Base-by-base conservation (phyloP, 352 stramenopile species). In the Phytophthora pseudosyringae region DNA sequence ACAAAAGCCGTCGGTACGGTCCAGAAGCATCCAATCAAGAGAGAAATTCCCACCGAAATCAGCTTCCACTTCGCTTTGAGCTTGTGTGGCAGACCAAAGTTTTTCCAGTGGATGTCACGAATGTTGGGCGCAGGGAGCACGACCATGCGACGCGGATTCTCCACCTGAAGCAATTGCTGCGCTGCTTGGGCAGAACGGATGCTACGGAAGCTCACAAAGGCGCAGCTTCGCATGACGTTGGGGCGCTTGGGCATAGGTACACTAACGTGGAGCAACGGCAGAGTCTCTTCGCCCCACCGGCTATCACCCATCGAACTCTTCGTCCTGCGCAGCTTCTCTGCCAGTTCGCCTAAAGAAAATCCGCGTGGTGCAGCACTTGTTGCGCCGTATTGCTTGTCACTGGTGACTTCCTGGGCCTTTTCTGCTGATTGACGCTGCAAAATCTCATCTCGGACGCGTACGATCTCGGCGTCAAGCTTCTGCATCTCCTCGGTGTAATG, bases 1-100 rank as follows among this genome's bases (percentile, higher is more conserved):
- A 91, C 83, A 39, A 94, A 91, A 29, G 83, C 84, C 15, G 83
- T 92, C 15, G 85, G 85, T 25, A 94, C 70, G 5, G 85, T 94
- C 85, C 85, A 94, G 40, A 94, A 94, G 35, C 78, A 83, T 18
- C 89, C 81, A 36, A 91, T 82, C 18, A 89, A 51, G 16, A 83
- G 61, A 31, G 85, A 89, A 25, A 77, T 56, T 10, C 71, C 66
- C 43, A 76, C 70, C 8, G 84, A 83, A 44, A 91, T 67, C 11
- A 91, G 55, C 29, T 76, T 81, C 76, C 81, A 90, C 54, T 82
- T 82, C n/a, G 65, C 71, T 71, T 88, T 82, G 31, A 86, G 57
- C 32, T 82, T 76, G 48, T 89, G 76, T 10, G 74, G 73, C 2
- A 89, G 62, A 15, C 85, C 85, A 69, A 94, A 86, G 67, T 94